Conservation (phyloP, 768 basidiomycete species). For the Daedaleopsis sinensis region DNA sequence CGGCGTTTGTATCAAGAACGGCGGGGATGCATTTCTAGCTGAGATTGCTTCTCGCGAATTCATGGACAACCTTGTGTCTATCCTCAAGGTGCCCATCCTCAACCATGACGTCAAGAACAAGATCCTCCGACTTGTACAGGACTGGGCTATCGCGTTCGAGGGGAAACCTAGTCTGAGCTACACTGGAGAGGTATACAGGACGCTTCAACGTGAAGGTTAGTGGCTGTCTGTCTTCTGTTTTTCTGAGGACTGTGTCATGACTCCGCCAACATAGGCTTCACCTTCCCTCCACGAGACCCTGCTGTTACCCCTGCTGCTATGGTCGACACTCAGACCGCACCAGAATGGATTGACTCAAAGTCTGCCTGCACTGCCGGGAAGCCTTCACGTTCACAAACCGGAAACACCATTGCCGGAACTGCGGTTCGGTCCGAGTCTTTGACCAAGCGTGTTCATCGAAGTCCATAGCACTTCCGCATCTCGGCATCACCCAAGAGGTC, state of each 20-base stretch:
- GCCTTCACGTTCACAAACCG: slow-evolving; percentile 94
- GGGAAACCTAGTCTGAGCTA: slow-evolving; percentile 75
- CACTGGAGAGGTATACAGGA: slow-evolving; percentile 79
- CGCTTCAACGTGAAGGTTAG: slow-evolving; percentile 76
- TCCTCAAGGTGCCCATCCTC: slow-evolving; percentile 75
- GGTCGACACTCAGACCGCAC: slow-evolving; percentile 90
- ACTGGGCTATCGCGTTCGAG: slow-evolving; percentile 91
- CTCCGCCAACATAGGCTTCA: slow-evolving; percentile 56
- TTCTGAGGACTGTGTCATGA: neutral
- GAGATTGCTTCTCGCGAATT: slow-evolving; percentile 91
- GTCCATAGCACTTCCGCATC: slow-evolving; percentile 83
- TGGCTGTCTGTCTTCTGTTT: neutral
- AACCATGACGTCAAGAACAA: slow-evolving; percentile 84
- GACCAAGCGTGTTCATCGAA: slow-evolving; percentile 93
- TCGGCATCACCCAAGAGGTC: slow-evolving; percentile 90
- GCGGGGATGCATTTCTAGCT: slow-evolving; percentile 85
- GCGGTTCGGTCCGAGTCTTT: slow-evolving; percentile 95
- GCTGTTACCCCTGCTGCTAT: slow-evolving; percentile 74
- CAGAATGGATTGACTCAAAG: slow-evolving; percentile 98
- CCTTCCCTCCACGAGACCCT: slow-evolving; percentile 81
- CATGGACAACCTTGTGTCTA: slow-evolving; percentile 89
- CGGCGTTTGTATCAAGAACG: slow-evolving; percentile 95
- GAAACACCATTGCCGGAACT: slow-evolving; percentile 98
- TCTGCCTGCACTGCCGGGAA: slow-evolving; percentile 90
- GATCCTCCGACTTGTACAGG: slow-evolving; percentile 82